Evolutionary conservation across 2,329 filamentous ascomycete genomes (phyloP), one percentile per base, ranked within the genome.

Genomic region (Orbilia quercus): DNA sequence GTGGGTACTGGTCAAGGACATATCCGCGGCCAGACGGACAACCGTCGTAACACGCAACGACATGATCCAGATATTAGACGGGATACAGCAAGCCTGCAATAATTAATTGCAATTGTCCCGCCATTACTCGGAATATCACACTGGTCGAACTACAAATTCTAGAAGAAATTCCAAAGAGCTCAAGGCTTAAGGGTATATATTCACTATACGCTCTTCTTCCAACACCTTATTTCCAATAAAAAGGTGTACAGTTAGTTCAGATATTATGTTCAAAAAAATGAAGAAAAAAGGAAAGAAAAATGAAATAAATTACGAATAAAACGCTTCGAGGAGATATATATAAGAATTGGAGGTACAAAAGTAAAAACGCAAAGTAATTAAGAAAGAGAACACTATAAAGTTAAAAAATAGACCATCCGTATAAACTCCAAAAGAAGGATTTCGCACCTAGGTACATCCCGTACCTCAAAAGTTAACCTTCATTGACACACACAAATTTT

Each of bases 161-260:
- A 14, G 23, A 7, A 40, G 14, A 28, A 12, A n/a, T 12, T 14
- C n/a, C 12, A 11, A 38, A 23, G 50, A 38, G n/a, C n/a, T 28
- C 14, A 31, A 16, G 18, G 18, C 9, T 28, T 7, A 31, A 16
- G 18, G 18, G 4, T 54, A 51, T 51, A 14, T 18, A 28, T 36
- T 51, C 16, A 16, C 48, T 34, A 20, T 7, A 34, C 31, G 40
- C 6, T 40, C 16, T 36, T 28, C 53, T 22, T 28, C n/a, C 18
- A 57, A 44, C 38, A 57, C 22, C 34, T n/a, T 57, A 44, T 57
- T 28, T 57, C 44, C 53, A 57, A 34, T 18, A 11, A 44, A 31
- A 57, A 31, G 12, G 22, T 22, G 12, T n/a, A 22, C 53, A 42
- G 40, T 42, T 44, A 57, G n/a, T 55, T 40, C 7, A 2, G 12